Conservation (phyloP, 164 flowering plant species). For the Stephania japonica region DNA sequence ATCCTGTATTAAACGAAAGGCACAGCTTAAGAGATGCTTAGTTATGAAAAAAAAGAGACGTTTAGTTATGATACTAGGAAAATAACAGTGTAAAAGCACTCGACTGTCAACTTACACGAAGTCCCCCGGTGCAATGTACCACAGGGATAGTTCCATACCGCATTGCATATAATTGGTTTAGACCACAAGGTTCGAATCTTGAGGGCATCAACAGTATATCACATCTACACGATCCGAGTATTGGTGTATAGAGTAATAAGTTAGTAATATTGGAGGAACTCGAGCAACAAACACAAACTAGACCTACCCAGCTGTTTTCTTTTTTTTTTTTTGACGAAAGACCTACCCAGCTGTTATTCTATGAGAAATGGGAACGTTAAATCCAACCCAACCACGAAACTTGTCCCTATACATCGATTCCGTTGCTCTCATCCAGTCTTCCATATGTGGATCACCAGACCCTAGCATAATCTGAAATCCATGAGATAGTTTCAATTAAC, state of each 20-base stretch:
- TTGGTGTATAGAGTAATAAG: not conserved
- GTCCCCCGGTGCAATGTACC: conserved; percentile 93
- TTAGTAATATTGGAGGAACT: not conserved
- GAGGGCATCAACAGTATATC: conserved; percentile 97
- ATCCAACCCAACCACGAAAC: conserved; percentile 97
- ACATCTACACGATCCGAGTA: conserved; percentile 46
- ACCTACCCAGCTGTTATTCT: conserved; percentile 86
- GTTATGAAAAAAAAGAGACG: conserved; percentile 1
- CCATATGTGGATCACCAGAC: conserved; percentile 70
- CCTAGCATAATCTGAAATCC: conserved; percentile 87
- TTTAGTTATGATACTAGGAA: not conserved
- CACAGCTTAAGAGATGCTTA: not conserved
- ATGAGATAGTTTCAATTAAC: not conserved
- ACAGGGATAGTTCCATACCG: conserved; percentile 93
- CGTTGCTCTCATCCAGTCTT: conserved; percentile 80
- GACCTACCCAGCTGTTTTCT: conserved; percentile 89
- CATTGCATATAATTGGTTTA: conserved; percentile 96
- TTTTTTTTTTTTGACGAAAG: too few relatives aligned
- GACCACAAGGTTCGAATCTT: conserved; percentile 95
- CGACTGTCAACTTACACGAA: conserved; percentile 53
- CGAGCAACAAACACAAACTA: not conserved
- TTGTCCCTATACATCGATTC: conserved; percentile 62
- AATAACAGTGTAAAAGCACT: not conserved
- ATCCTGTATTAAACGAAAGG: conserved; percentile 42
- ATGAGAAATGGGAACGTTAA: conserved; percentile 86